Evolutionary conservation across 345 rosid genomes (phyloP).

Genomic region (Eutrema heterophyllum): DNA sequence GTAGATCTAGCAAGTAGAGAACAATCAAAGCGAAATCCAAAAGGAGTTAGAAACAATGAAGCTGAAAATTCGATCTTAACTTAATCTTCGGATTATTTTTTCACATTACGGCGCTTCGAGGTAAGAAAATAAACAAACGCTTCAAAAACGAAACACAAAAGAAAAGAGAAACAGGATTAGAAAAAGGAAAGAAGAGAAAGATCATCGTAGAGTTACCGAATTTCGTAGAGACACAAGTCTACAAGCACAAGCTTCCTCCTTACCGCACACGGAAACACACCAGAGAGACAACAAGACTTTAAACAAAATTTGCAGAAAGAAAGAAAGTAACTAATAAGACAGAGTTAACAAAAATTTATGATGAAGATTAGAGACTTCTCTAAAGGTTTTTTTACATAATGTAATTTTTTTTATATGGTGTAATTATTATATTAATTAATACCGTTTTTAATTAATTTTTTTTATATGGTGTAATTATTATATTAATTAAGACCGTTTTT

Average conservation of each 20-base stretch:
- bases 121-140: conserved; percentile 14
- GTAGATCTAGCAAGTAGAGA: conserved; percentile 32
- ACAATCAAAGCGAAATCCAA: conserved; percentile 19
- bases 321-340: conserved; percentile 1
- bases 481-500: background rate
- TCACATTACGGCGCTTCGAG: conserved; percentile 28
- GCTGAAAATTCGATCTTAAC: conserved; percentile 15
- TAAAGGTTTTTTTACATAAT: background rate
- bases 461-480: background rate
- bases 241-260: conserved; percentile 30
- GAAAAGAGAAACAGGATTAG: background rate
- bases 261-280: conserved; percentile 30
- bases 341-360: background rate
- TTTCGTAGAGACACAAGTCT: conserved; percentile 22
- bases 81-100: background rate
- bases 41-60: conserved; percentile 14
- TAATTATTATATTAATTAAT: background rate
- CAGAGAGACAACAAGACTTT: conserved; percentile 14
- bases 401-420: background rate
- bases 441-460: background rate
- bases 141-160: background rate
- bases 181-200: background rate
- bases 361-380: conserved; percentile 17
- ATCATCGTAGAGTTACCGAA: conserved; percentile 30
- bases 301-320: conserved; percentile 22